Conservation (phyloP, 1,139 yeast genomes). For the Lodderomyces metapsilosis region DNA sequence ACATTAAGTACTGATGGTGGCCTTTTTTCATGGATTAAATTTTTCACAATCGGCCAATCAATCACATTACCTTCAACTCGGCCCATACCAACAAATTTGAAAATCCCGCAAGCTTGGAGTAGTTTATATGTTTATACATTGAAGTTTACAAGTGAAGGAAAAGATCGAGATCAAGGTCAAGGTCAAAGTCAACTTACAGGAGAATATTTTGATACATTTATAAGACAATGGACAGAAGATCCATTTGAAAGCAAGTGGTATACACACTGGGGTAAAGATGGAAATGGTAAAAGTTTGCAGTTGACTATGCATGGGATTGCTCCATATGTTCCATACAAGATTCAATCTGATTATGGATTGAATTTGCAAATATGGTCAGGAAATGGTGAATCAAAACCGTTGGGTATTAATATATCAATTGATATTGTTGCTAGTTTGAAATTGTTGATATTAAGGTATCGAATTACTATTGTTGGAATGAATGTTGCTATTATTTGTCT, state of each 20-base stretch:
- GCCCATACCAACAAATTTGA: slow-evolving; percentile 41
- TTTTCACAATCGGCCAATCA: slow-evolving; percentile 33
- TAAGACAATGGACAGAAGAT: slow-evolving; percentile 65
- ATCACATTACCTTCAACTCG: slow-evolving; percentile 42
- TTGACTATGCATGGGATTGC: slow-evolving; percentile 68
- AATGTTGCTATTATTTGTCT: slow-evolving; percentile 50
- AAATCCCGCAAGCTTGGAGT: slow-evolving; percentile 58
- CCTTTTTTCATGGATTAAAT: slow-evolving; percentile 1
- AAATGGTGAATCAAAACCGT: slow-evolving; percentile 18
- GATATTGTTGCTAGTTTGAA: slow-evolving; percentile 49
- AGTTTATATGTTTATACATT: slow-evolving; percentile 57
- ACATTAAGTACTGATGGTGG: slow-evolving; percentile 26
- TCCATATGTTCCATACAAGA: slow-evolving; percentile 66
- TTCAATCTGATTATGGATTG: slow-evolving; percentile 23
- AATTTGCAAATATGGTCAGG: slow-evolving; percentile 47
- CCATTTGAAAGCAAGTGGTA: slow-evolving; percentile 82
- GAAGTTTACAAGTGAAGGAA: slow-evolving; percentile 12
- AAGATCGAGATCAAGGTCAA: too few relatives aligned
- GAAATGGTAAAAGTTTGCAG: slow-evolving; percentile 22
- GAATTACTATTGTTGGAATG: slow-evolving; percentile 56
- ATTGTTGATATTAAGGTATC: slow-evolving; percentile 58
- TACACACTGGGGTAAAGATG: slow-evolving; percentile 38
- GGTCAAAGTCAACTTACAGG: slow-evolving; percentile 29
- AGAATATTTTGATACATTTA: slow-evolving; percentile 43
- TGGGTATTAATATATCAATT: slow-evolving; percentile 24